Conservation (phyloP, 257 asterid species). For the Primulina tabacum region DNA sequence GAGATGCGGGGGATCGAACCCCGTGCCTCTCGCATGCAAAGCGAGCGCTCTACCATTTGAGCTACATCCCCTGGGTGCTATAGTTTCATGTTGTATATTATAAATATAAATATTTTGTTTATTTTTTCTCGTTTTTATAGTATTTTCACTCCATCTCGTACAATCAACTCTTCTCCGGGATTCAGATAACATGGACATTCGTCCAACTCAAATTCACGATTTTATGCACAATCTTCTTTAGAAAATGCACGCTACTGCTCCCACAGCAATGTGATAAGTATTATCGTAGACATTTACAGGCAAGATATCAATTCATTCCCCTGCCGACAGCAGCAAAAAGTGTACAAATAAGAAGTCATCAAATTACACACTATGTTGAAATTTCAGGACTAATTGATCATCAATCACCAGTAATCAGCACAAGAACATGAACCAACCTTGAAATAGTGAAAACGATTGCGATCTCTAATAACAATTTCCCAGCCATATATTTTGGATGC, state of each 20-base stretch:
- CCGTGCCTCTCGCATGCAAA: conserved; percentile 92
- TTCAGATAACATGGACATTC: too few relatives aligned
- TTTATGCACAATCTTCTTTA: too few relatives aligned
- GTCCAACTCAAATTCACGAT: neutral
- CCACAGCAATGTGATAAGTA: neutral
- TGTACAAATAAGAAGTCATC: neutral
- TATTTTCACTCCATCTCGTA: too few relatives aligned
- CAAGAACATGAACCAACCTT: conserved; percentile 51
- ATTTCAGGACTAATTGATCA: neutral
- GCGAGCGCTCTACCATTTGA: conserved; percentile 82
- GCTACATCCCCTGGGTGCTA: conserved; percentile 50
- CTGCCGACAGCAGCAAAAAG: neutral
- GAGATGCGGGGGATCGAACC: conserved; percentile 71
- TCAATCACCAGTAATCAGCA: conserved; percentile 47
- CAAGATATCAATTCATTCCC: neutral
- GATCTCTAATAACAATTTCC: conserved; percentile 59
- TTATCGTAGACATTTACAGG: neutral
- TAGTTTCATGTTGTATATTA: too few relatives aligned
- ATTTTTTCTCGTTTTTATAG: too few relatives aligned
- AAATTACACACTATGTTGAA: neutral
- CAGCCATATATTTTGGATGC: conserved; percentile 43
- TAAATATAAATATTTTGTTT: too few relatives aligned
- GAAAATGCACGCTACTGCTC: neutral
- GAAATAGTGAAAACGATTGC: conserved; percentile 57
- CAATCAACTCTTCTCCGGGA: too few relatives aligned